Evolutionary conservation across 306 rosid species (phyloP).

Genomic region (Fagus crenata): DNA sequence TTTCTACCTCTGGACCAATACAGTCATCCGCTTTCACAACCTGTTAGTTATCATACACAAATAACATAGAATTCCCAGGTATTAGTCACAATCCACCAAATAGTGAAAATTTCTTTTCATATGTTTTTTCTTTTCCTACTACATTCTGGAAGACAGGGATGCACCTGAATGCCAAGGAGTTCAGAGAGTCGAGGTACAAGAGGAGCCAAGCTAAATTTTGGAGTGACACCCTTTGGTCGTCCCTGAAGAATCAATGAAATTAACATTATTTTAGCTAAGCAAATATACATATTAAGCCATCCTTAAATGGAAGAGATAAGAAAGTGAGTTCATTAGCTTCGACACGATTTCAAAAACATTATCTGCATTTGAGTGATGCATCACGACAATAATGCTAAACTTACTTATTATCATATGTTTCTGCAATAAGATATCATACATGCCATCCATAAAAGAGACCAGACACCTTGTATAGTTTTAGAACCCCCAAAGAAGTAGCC

Average conservation of each 20-base stretch:
- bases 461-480: not conserved
- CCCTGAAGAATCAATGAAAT: slow-evolving; percentile 64
- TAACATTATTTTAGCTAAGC: slow-evolving; percentile 28
- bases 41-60: slow-evolving; percentile 43
- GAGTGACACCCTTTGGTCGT: slow-evolving; percentile 96
- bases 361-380: not conserved
- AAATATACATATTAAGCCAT: slow-evolving; percentile 4
- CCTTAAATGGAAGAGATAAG: not conserved
- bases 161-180: slow-evolving; percentile 88
- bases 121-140: not conserved
- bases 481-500: slow-evolving; percentile 2
- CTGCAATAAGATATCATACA: not conserved
- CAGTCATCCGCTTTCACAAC: slow-evolving; percentile 89
- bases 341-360: not conserved
- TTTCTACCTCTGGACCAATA: slow-evolving; percentile 92
- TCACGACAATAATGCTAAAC: not conserved
- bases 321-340: not conserved
- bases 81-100: slow-evolving; percentile 23
- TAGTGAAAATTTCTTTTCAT: not conserved
- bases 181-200: slow-evolving; percentile 92
- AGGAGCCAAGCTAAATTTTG: slow-evolving; percentile 93
- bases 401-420: not conserved
- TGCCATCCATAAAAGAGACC: not conserved
- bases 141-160: slow-evolving; percentile 3
- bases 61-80: slow-evolving; percentile 16